Conservation (phyloP, 1,139 yeast genomes). For the Eremothecium coryli region DNA sequence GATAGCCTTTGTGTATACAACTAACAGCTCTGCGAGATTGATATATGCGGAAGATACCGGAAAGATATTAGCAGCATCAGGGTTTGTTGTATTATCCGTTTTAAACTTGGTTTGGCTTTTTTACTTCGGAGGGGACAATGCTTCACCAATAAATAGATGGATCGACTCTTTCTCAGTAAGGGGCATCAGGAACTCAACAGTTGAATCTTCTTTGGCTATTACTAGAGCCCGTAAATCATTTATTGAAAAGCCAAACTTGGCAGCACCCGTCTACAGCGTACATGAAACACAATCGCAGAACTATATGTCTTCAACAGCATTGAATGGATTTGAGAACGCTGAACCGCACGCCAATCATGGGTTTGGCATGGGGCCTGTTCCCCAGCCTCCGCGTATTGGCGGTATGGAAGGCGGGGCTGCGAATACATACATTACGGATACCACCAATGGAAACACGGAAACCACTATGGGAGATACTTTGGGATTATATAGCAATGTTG, state of each 20-base stretch:
- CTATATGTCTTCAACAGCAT: slow-evolving; percentile 33
- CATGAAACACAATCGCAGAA: slow-evolving; percentile 17
- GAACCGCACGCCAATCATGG: slow-evolving; percentile 18
- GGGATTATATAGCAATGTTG: slow-evolving; percentile 29
- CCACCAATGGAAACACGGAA: slow-evolving; percentile 31
- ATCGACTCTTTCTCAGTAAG: slow-evolving; percentile 62
- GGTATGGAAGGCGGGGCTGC: slow-evolving; percentile 11
- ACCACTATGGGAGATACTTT: slow-evolving; percentile 31
- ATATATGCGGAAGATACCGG: slow-evolving; percentile 58
- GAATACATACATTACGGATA: slow-evolving; percentile 25
- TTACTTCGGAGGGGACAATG: slow-evolving; percentile 77
- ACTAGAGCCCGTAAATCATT: slow-evolving; percentile 1
- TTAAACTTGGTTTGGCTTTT: slow-evolving; percentile 74
- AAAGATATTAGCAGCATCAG: slow-evolving; percentile 88
- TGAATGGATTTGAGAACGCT: slow-evolving; percentile 34
- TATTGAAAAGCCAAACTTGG: not conserved
- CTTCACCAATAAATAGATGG: slow-evolving; percentile 71
- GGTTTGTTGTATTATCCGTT: slow-evolving; percentile 74
- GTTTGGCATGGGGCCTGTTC: slow-evolving; percentile 5
- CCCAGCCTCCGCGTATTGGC: slow-evolving; percentile 14
- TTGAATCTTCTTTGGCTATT: slow-evolving; percentile 16
- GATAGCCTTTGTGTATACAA: slow-evolving; percentile 65
- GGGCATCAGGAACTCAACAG: slow-evolving; percentile 34
- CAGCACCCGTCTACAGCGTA: slow-evolving; percentile 1
- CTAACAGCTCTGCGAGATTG: slow-evolving; percentile 72